Percentiles rank a stretch among this genome's conserved stretches.
phyloP scores from a whole-genome alignment of 1,284 basidiomycete species.

The Ustilago lituana region DNA sequence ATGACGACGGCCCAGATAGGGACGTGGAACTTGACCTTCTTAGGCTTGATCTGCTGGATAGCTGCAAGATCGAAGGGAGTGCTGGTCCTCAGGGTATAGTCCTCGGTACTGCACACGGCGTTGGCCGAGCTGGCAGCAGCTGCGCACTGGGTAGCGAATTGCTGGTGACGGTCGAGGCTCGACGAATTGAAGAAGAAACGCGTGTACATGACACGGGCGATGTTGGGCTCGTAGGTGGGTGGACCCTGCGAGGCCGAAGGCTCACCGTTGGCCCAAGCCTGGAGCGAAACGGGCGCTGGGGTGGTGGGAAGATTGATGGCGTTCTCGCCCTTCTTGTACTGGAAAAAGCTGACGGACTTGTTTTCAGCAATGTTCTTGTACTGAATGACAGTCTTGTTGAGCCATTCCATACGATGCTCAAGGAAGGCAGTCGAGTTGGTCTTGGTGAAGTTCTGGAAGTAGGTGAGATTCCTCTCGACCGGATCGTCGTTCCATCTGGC shows the following conservation, averaged over 20 bases:
- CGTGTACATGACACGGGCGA: conserved; percentile 52
- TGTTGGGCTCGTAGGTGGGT: conserved; percentile 34
- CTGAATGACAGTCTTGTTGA: conserved; percentile 40
- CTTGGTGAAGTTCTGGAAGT: conserved; percentile 46
- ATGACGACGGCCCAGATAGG: conserved; percentile 46
- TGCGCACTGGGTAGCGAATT: conserved; percentile 46
- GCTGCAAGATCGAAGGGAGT: conserved; percentile 44
- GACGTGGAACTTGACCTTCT: conserved; percentile 25
- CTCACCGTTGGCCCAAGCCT: conserved; percentile 54
- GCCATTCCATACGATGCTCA: conserved; percentile 60
- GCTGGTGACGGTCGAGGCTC: conserved; percentile 28
- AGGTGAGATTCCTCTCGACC: conserved; percentile 37
- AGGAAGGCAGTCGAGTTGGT: conserved; percentile 28
- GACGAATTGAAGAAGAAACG: conserved; percentile 63
- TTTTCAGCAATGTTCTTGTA: conserved; percentile 49
- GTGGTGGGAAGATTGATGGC: conserved; percentile 50
- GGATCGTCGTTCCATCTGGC: conserved; percentile 38
- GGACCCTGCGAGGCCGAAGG: conserved; percentile 45
- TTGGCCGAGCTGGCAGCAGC: conserved; percentile 19
- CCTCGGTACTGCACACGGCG: conserved; percentile 54
- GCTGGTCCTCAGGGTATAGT: conserved; percentile 42
- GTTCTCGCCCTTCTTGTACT: conserved; percentile 29
- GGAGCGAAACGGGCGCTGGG: conserved; percentile 46
- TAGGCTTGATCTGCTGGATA: conserved; percentile 11
- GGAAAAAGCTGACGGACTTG: conserved; percentile 28